These are phyloP conservation scores for Diaporthe citrichinensis DNA, from an alignment of 2,329 filamentous ascomycete species.

Conservation along the genomic window DNA sequence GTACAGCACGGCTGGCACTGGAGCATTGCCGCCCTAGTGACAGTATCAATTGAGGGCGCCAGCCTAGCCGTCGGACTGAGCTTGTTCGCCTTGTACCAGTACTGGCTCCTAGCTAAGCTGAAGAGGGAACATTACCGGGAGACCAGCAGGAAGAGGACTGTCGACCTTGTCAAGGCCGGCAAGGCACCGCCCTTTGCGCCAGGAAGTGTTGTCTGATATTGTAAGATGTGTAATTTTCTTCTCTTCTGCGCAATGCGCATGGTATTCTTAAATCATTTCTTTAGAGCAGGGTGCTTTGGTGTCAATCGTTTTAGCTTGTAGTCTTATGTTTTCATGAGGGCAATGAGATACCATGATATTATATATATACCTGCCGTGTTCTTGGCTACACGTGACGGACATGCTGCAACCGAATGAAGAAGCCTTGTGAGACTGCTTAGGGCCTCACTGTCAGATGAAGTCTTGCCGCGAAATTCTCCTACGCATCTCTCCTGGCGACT, in stretches of 20 bases:
- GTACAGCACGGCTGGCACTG: conserved; percentile 60
- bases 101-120: conserved; percentile 50
- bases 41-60: conserved; percentile 54
- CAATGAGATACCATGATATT: conserved; percentile 9
- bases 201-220: conserved; percentile 46
- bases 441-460: background rate
- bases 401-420: background rate
- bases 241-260: conserved; percentile 24
- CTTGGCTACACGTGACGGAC: background rate
- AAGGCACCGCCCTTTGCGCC: conserved; percentile 44
- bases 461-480: too few relatives aligned
- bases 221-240: background rate
- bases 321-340: background rate
- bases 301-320: background rate
- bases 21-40: conserved; percentile 59
- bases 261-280: background rate
- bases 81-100: conserved; percentile 51
- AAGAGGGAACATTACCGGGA: conserved; percentile 48
- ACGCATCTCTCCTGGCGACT: too few relatives aligned
- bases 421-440: background rate
- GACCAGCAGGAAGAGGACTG: conserved; percentile 29
- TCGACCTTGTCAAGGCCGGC: conserved; percentile 34
- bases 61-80: conserved; percentile 47
- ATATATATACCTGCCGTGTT: background rate
- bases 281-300: conserved; percentile 16